These are phyloP conservation scores for Plantago ovata DNA, from an alignment of 257 asterid genomes.

Conservation along the genomic window DNA sequence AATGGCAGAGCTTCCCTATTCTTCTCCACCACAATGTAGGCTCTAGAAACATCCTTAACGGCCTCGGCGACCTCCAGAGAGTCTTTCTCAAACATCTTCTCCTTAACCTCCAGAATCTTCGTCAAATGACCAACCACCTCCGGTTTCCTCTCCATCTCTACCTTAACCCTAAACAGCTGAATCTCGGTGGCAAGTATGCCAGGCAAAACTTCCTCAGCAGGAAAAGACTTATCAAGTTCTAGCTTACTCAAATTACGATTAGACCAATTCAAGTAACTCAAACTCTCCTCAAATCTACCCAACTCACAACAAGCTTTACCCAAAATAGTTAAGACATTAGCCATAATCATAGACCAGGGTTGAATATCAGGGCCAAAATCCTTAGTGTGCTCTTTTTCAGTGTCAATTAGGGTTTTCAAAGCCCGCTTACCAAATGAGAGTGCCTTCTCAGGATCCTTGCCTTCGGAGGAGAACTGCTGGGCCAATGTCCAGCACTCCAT, in stretches of 20 bases:
- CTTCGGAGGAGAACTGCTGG: not conserved
- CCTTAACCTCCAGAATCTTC: not conserved
- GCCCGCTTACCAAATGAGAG: not conserved
- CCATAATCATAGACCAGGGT: not conserved
- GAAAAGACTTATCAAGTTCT: not conserved
- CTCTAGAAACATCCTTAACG: not conserved
- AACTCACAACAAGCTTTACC: constrained; percentile 2
- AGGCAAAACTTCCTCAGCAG: not conserved
- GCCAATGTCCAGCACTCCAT: not conserved
- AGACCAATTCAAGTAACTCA: constrained; percentile 2
- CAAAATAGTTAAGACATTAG: not conserved
- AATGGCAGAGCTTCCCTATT: no score
- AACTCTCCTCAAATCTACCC: no score
- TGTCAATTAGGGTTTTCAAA: not conserved
- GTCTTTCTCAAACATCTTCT: not conserved
- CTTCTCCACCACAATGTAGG: not conserved
- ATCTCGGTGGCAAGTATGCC: not conserved
- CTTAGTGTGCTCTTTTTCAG: no score
- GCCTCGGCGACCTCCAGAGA: not conserved
- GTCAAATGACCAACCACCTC: not conserved
- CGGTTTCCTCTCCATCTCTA: not conserved
- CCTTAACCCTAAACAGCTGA: not conserved
- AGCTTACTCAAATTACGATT: not conserved
- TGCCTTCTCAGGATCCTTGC: no score
- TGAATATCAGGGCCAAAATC: not conserved